Evolutionary conservation across 2,329 filamentous ascomycete species (phyloP).

Genomic region (Monilinia fructigena): DNA sequence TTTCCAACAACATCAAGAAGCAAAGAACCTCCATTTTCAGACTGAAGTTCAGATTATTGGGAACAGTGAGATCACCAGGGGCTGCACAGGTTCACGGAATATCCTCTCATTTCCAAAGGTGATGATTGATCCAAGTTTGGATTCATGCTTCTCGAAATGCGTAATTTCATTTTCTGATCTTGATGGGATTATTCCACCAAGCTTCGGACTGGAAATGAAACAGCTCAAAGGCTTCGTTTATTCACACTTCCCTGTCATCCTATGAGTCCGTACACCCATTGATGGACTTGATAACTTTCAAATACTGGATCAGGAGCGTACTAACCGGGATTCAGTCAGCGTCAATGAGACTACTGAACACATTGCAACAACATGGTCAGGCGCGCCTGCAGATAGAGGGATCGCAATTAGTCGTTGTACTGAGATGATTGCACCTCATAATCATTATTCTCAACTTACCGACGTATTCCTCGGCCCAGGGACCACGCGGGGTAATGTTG

Average conservation of each 20-base stretch:
- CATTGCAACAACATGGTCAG: slow-evolving; percentile 13
- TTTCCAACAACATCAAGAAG: too few species aligned
- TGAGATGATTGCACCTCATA: background rate
- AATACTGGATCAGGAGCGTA: background rate
- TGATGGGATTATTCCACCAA: background rate
- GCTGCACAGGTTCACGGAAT: background rate
- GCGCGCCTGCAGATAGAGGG: background rate
- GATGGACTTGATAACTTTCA: background rate
- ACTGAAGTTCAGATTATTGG: too few species aligned
- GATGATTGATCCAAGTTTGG: background rate
- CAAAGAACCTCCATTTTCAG: too few species aligned
- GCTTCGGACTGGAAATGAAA: background rate
- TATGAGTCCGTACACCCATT: background rate
- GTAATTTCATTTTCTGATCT: background rate
- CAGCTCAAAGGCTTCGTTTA: background rate
- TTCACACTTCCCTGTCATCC: background rate
- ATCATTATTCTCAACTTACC: background rate
- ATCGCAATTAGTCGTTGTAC: slow-evolving; percentile 1
- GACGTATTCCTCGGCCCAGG: slow-evolving; percentile 9
- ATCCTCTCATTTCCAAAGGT: background rate
- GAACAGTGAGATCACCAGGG: background rate
- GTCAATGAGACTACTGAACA: slow-evolving; percentile 7
- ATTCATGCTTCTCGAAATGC: background rate
- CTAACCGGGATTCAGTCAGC: slow-evolving; percentile 6
- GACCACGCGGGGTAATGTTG: background rate